Conservation (phyloP, 192 early-diverging fungal species). For the Spinellus fusiger region DNA sequence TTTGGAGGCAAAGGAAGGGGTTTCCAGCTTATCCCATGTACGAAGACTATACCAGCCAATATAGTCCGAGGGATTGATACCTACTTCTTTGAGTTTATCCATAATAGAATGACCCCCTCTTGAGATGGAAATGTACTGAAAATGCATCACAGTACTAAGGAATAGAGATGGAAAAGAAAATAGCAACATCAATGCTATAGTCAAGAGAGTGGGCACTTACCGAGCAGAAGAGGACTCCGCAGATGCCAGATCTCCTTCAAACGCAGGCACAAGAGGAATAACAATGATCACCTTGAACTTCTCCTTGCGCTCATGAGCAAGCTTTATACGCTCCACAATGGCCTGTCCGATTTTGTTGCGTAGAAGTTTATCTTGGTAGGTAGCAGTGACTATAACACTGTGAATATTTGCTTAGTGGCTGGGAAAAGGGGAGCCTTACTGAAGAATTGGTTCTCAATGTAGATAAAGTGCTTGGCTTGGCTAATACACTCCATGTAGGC, state of each 20-base stretch:
- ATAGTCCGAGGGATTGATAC: constrained; percentile 58
- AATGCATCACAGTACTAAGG: constrained; percentile 65
- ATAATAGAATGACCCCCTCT: constrained; percentile 67
- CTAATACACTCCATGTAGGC: constrained; percentile 76
- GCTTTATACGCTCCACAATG: constrained; percentile 68
- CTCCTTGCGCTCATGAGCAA: constrained; percentile 57
- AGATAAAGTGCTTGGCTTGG: constrained; percentile 82
- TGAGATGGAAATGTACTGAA: constrained; percentile 72
- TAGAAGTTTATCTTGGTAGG: constrained; percentile 40
- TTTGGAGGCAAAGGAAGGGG: not conserved
- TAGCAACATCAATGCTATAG: not conserved
- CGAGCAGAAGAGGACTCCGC: constrained; percentile 61
- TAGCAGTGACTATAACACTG: constrained; percentile 39
- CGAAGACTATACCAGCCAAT: constrained; percentile 73
- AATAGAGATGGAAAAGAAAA: not conserved
- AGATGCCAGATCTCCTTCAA: constrained; percentile 73
- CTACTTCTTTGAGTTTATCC: constrained; percentile 46
- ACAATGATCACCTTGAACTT: constrained; percentile 76
- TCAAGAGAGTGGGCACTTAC: not conserved
- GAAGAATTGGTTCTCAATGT: constrained; percentile 96
- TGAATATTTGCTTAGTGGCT: not conserved
- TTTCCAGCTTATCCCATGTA: constrained; percentile 61
- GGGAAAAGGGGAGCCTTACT: constrained; percentile 34
- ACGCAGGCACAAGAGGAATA: constrained; percentile 85
- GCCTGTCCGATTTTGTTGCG: constrained; percentile 82